These are phyloP conservation scores for Chaetomium globosum DNA, from an alignment of 2,329 filamentous ascomycete genomes.

Conservation along the genomic window DNA sequence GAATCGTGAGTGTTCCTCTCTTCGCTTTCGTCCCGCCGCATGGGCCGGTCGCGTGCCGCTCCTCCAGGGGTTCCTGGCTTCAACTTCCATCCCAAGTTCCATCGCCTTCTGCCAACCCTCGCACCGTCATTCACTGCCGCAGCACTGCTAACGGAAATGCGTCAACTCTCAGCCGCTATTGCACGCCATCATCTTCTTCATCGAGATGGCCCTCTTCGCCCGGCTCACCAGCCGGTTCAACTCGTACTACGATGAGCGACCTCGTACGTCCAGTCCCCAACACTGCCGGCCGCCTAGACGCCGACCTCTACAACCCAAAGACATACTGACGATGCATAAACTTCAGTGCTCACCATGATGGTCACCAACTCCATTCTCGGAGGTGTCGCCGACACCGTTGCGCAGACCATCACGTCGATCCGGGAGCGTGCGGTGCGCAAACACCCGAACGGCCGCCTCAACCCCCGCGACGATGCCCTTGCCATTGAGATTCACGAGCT, in stretches of 20 bases:
- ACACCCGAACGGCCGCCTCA: conserved; percentile 56
- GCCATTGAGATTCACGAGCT: conserved; percentile 89
- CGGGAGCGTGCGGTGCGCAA: conserved; percentile 68
- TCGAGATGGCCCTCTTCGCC: conserved; percentile 85
- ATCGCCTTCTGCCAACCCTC: too few species aligned
- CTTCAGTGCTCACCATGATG: conserved; percentile 91
- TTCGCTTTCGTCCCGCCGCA: background rate
- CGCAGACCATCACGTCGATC: conserved; percentile 86
- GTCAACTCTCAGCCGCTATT: conserved; percentile 70
- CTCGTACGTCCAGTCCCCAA: conserved; percentile 61
- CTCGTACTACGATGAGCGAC: conserved; percentile 87
- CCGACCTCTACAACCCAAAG: background rate
- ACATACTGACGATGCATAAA: background rate
- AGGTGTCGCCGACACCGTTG: conserved; percentile 94
- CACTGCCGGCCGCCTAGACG: background rate
- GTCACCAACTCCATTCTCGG: conserved; percentile 95
- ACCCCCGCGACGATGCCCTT: conserved; percentile 69
- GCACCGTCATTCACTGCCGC: background rate
- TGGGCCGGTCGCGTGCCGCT: background rate
- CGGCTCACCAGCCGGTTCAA: conserved; percentile 87
- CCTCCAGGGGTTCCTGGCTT: background rate
- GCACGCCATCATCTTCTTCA: conserved; percentile 78
- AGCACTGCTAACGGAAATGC: conserved; percentile 32
- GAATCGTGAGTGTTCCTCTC: conserved; percentile 60
- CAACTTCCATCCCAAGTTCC: background rate